phyloP scores from a whole-genome alignment of 169 alveolate genomes.

The Theileria sp. region DNA sequence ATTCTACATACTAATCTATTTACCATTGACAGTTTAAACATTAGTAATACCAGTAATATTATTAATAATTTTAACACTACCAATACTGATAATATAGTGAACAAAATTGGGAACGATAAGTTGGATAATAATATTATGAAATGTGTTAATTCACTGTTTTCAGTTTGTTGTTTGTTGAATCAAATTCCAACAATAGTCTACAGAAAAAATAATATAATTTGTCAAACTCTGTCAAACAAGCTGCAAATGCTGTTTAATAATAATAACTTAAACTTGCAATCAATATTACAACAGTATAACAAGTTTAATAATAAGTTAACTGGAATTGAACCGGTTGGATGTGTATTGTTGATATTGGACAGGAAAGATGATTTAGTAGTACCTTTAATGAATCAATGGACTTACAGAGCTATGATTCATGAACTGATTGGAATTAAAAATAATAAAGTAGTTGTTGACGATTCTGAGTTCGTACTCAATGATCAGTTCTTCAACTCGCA shows the following conservation, averaged over 20 bases:
- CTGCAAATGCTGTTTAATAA: conserved; percentile 61
- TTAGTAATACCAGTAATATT: background rate
- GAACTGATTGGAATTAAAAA: conserved; percentile 88
- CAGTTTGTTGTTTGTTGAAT: conserved; percentile 49
- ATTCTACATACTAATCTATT: conserved; percentile 83
- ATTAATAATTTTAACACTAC: background rate
- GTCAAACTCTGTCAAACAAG: conserved; percentile 47
- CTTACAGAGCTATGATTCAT: conserved; percentile 95
- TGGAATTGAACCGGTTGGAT: conserved; percentile 35
- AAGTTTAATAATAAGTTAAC: conserved; percentile 51
- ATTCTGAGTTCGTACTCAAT: conserved; percentile 76
- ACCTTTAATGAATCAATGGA: conserved; percentile 95
- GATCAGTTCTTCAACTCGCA: conserved; percentile 88
- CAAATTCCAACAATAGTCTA: conserved; percentile 64
- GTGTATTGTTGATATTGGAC: conserved; percentile 85
- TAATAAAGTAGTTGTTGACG: conserved; percentile 75
- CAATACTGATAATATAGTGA: background rate
- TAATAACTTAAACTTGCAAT: conserved; percentile 48
- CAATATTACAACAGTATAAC: conserved; percentile 35
- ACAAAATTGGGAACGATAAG: background rate
- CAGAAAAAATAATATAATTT: conserved; percentile 24
- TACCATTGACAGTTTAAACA: conserved; percentile 68
- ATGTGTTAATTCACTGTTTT: conserved; percentile 10
- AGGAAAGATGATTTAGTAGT: conserved; percentile 96
- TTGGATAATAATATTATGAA: conserved; percentile 25